phyloP scores from a whole-genome alignment of 1,139 yeast genomes.

The Candida sojae region DNA sequence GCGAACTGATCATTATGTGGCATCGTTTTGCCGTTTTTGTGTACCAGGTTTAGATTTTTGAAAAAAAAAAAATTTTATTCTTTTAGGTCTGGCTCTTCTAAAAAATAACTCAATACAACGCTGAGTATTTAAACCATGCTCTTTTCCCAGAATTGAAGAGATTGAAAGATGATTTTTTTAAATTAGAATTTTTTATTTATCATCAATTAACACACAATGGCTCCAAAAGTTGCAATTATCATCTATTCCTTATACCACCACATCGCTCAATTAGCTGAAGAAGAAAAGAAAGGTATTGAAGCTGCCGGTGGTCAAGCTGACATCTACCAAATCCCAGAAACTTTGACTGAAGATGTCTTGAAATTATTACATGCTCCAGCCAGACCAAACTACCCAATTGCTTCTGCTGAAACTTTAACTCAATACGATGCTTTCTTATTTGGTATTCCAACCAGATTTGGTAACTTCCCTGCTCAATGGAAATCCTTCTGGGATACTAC shows the following conservation, averaged over 20 bases:
- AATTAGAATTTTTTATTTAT: too few relatives aligned
- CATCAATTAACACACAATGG: slow-evolving; percentile 19
- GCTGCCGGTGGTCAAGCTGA: slow-evolving; percentile 74
- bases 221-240: slow-evolving; percentile 54
- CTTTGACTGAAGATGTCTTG: slow-evolving; percentile 66
- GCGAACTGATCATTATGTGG: too few relatives aligned
- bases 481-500: slow-evolving; percentile 81
- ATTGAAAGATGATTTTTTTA: too few relatives aligned
- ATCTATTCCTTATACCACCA: slow-evolving; percentile 86
- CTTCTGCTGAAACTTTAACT: slow-evolving; percentile 57
- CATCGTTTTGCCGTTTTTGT: too few relatives aligned
- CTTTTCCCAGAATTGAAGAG: too few relatives aligned
- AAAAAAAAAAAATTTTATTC: too few relatives aligned
- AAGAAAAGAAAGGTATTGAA: slow-evolving; percentile 69
- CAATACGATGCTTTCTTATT: slow-evolving; percentile 75
- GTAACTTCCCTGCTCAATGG: slow-evolving; percentile 81
- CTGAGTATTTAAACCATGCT: too few relatives aligned
- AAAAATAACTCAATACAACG: too few relatives aligned
- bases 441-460: slow-evolving; percentile 84
- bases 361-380: slow-evolving; percentile 61
- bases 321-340: slow-evolving; percentile 79
- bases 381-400: slow-evolving; percentile 69
- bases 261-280: slow-evolving; percentile 65
- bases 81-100: too few relatives aligned
- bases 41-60: too few relatives aligned